Base-by-base conservation (phyloP, 177 flowering plant species). In the Telopea speciosissima region DNA sequence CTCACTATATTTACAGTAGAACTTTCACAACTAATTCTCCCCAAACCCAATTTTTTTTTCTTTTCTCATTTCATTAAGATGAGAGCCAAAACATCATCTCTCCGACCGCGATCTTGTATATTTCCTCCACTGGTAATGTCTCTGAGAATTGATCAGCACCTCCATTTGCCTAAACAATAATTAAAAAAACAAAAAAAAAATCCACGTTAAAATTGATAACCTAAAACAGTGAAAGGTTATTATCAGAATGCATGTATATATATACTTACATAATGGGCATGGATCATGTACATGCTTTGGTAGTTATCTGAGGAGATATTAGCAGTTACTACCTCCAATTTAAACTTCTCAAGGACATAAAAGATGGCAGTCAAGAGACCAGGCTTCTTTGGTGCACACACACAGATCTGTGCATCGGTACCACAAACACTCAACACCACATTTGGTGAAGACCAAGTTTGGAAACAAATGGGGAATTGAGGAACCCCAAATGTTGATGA, bases 391-490 rank as follows among this genome's bases (percentile, higher is more conserved):
- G 80, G 64, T 0, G 85, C 77, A 78, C 96, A 91, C 0, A 93
- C 63, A 25, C 79, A 81, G 62, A 91, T 78, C n/a, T 90, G 94
- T 2, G 97, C 98, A 44, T 88, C 86, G 2, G 78, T 74, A 0
- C 97, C 96, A 49, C 80, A 82, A 0, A 88, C 77, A 68, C 78
- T 87, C 72, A 93, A 68, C 8, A 86, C 81, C 0, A 91, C 89
- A 69, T 91, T 91, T 3, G 85, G 71, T 0, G 96, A 88, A 67
- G 86, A 77, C 90, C 89, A 93, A 52, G 97, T 84, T 40, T 84
- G 87, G 59, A 91, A 84, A 28, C 40, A 28, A n/a, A 76, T 63
- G 1, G 89, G 81, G 49, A 68, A 69, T 13, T 33, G 78, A 63
- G 74, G 68, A 33, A 56, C n/a, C 0, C 70, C 62, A 28, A 70